Conservation (phyloP, 2,329 filamentous ascomycete species). For the Trichoderma sp. region DNA sequence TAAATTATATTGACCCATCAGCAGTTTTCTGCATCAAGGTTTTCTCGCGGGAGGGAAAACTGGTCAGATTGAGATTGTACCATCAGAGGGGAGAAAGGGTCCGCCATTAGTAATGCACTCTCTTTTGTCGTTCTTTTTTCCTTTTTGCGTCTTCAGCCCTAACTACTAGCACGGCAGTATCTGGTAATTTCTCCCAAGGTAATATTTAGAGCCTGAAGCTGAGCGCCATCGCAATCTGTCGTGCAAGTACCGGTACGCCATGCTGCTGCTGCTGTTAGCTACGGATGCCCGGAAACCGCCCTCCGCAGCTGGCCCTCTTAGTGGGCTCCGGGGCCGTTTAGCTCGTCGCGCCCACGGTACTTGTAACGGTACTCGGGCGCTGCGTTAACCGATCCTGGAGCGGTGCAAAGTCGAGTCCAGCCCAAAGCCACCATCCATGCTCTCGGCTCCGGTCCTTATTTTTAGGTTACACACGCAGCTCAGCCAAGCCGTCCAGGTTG, state of each 20-base stretch:
- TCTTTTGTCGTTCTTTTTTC: neutral
- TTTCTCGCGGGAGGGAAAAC: neutral
- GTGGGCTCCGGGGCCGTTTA: neutral
- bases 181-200: neutral
- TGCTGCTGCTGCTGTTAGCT: neutral
- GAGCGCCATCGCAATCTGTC: neutral
- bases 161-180: neutral
- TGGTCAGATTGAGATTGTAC: neutral
- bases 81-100: neutral
- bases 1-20: neutral
- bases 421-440: neutral
- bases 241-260: neutral
- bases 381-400: neutral
- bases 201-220: neutral
- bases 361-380: neutral
- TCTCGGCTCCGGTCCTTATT: neutral
- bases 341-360: neutral
- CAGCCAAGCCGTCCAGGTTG: neutral
- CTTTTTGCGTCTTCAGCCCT: neutral
- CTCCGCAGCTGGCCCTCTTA: constrained; percentile 6
- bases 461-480: neutral
- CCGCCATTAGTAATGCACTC: neutral
- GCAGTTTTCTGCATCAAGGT: neutral
- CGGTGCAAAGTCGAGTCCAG: neutral
- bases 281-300: constrained; percentile 15